Base-by-base conservation (phyloP, 371 early-diverging fungal genomes). In the Mortierella sp. region DNA sequence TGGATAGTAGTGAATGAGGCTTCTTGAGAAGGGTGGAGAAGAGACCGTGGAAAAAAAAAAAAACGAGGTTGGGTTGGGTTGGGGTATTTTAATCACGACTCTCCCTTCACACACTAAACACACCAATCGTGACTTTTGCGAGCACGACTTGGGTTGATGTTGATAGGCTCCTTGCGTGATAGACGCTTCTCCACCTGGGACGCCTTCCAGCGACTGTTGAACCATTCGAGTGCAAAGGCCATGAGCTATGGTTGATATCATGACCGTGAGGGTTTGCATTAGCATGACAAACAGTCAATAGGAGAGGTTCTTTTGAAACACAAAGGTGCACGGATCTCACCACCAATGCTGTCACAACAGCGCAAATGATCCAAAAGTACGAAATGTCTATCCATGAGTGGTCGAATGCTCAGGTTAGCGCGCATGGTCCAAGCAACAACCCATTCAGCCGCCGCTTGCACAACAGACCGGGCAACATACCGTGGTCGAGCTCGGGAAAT, bases 301-400 rank as follows among this genome's bases (percentile, higher is more conserved):
- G 29, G 19, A 27, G 25, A 50, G 34, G 12, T 16, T 9, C 28
- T 6, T 41, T 21, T 29, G 40, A 22, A 21, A 21, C n/a, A 27
- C 22, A 6, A 40, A 54, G 4, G 1, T 24, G 5, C 1, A 3
- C 24, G 21, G 21, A 12, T 29, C 67, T 52, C 60, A 73, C 74
- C 50, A 73, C 58, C 4, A 63, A 0, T 3, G 58, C 58, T 0
- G 74, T 73, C 39, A 73, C 63, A 17, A 58, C 56, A 1, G 61
- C 67, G 41, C 80, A 80, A 4, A 71, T 67, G 22, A 48, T 63
- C 82, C 82, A 82, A 56, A 82, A 82, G 68, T 81, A 79, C 22
- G 58, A 25, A 16, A 79, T 64, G 41, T 48, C 60, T 60, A 48
- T 29, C 34, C 10, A 39, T 44, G n/a, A 44, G 25, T 12, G 24